These are phyloP conservation scores for Chenopodium suecicum DNA, from an alignment of 148 eudicot species.

Conservation along the genomic window DNA sequence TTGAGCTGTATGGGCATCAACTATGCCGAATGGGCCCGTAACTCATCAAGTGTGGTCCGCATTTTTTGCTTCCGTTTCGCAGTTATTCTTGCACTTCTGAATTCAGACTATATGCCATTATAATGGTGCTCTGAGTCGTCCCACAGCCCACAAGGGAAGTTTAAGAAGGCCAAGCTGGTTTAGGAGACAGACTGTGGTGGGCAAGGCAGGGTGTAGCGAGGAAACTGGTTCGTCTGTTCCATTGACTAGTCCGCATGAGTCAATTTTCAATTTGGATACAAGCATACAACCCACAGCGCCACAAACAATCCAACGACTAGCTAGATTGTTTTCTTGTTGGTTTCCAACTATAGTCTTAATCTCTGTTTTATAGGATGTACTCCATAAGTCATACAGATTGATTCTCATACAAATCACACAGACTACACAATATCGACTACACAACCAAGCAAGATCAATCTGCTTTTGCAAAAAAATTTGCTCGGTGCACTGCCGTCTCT, in stretches of 20 bases:
- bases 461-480: neutral
- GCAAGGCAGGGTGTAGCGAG: neutral
- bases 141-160: too few species aligned
- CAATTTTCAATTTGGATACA: too few species aligned
- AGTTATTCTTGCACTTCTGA: too few species aligned
- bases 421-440: neutral
- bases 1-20: neutral
- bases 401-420: neutral
- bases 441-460: neutral
- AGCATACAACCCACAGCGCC: too few species aligned
- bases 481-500: too few species aligned
- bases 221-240: too few species aligned
- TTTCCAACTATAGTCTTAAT: too few species aligned
- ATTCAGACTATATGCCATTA: neutral
- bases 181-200: neutral
- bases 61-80: neutral
- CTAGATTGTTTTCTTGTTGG: too few species aligned
- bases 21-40: neutral
- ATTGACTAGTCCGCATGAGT: too few species aligned
- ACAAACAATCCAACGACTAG: too few species aligned
- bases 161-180: neutral
- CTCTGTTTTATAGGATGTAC: too few species aligned
- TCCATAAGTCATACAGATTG: too few species aligned
- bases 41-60: neutral
- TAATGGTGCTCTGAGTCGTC: neutral